phyloP scores from a whole-genome alignment of 805 yeast genomes.

The Phaffomyces antillensis region DNA sequence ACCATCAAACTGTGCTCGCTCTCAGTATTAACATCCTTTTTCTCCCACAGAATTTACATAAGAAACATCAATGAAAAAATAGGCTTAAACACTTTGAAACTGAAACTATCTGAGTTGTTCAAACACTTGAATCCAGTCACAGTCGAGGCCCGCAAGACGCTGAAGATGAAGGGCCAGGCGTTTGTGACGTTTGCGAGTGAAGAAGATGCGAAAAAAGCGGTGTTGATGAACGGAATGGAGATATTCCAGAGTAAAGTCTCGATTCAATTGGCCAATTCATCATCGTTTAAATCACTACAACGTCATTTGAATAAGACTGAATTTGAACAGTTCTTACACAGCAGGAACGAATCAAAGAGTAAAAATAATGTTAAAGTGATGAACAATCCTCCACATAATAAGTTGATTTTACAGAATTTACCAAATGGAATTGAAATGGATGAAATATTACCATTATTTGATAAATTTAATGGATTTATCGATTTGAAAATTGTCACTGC shows the following conservation, averaged over 20 bases:
- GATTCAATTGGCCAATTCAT: constrained; percentile 20
- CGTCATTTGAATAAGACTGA: constrained; percentile 7
- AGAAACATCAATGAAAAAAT: constrained; percentile 69
- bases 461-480: constrained; percentile 48
- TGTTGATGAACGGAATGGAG: constrained; percentile 14
- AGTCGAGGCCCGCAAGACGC: constrained; percentile 49
- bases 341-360: constrained; percentile 15
- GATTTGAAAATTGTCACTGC: constrained; percentile 62
- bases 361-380: constrained; percentile 5
- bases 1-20: too few species aligned
- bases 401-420: constrained; percentile 59
- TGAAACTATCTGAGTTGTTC: constrained; percentile 36
- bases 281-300: constrained; percentile 19
- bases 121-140: constrained; percentile 41
- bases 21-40: too few species aligned
- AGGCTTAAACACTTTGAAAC: constrained; percentile 42
- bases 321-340: constrained; percentile 13
- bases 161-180: constrained; percentile 78
- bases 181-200: constrained; percentile 49
- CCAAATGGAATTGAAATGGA: constrained; percentile 37
- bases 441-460: constrained; percentile 41
- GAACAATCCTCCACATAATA: constrained; percentile 57
- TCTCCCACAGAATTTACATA: constrained; percentile 35
- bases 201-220: constrained; percentile 32
- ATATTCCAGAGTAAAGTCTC: constrained; percentile 18